A percentile compares a stretch with the other conserved stretches of the same genome.
These are phyloP conservation scores for Plectranthus barbatus DNA, from an alignment of 257 asterid genomes.

Conservation along the genomic window DNA sequence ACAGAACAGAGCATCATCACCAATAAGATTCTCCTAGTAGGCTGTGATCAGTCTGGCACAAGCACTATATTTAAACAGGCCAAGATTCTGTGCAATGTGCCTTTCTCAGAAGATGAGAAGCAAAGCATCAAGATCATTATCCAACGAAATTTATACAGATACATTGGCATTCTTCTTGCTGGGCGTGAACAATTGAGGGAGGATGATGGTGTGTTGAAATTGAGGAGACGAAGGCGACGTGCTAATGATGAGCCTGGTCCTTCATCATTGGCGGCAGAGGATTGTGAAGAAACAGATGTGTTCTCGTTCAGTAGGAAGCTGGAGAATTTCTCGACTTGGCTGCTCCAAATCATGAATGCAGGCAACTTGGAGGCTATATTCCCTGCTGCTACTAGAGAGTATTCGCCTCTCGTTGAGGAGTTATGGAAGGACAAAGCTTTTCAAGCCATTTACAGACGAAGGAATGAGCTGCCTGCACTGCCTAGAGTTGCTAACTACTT, in stretches of 20 bases:
- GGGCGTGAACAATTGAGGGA: slow-evolving; percentile 63
- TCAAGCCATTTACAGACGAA: slow-evolving; percentile 68
- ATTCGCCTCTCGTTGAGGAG: slow-evolving; percentile 65
- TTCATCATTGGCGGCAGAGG: slow-evolving; percentile 38
- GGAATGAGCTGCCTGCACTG: slow-evolving; percentile 54
- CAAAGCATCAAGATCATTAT: slow-evolving; percentile 52
- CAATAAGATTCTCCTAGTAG: slow-evolving; percentile 59
- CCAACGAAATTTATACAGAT: slow-evolving; percentile 62
- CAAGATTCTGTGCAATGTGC: slow-evolving; percentile 48
- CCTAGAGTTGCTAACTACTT: slow-evolving; percentile 79
- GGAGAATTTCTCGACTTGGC: slow-evolving; percentile 65
- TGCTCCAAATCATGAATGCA: slow-evolving; percentile 50
- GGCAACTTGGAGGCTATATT: slow-evolving; percentile 79
- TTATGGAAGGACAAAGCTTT: slow-evolving; percentile 64
- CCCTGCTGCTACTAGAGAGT: slow-evolving; percentile 85
- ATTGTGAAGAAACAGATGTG: slow-evolving; percentile 30
- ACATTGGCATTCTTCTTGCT: slow-evolving; percentile 64
- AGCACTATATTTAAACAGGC: slow-evolving; percentile 93
- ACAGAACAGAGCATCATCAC: slow-evolving; percentile 20
- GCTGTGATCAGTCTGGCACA: slow-evolving; percentile 76
- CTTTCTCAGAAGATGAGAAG: slow-evolving; percentile 69
- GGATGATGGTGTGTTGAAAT: slow-evolving; percentile 35
- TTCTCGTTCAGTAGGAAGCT: slow-evolving; percentile 50
- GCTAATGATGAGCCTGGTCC: slow-evolving; percentile 51
- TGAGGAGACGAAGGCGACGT: slow-evolving; percentile 24